Base-by-base conservation (phyloP, 2,329 filamentous ascomycete species). In the Pseudogymnoascus sp. region DNA sequence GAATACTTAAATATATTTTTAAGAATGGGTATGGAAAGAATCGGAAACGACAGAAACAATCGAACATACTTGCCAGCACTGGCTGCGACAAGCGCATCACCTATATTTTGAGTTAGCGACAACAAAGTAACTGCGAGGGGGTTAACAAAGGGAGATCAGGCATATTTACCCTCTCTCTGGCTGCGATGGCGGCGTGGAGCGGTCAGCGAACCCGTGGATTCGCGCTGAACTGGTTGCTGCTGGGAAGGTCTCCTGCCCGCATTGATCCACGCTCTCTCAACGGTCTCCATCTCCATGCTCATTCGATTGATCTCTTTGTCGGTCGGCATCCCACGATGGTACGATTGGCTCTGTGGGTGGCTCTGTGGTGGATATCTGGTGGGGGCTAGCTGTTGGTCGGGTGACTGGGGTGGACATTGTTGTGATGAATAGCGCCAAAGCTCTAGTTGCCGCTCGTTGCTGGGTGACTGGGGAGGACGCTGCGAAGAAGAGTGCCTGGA, bases 141-240 rank as follows among this genome's bases (percentile, higher is more conserved):
- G 18, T 33, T 47, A 12, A 23, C 10, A 5, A 56, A 56, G 28
- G 2, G 28, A 21, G 10, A 18, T 56, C 11, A 56, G 10, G 50
- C 28, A 56, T 56, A 56, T 56, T 33, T 56, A 56, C 50, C 50
- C 7, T 56, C 50, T 21, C 50, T 56, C 50, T 56, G 50, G 11
- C 50, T 56, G 50, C 50, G 50, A 35, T 56, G 50, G 10, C 50
- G 50, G 50, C 50, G 50, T 35, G 50, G 50, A 8, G n/a, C 50
- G 2, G 50, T 33, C 50, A 56, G n/a, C 5, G 50, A 56, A 33
- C 28, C 50, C 10, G 2, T 33, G 25, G 50, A 56, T 12, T 56
- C 4, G 10, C 50, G 50, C 4, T 4, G 1, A 18, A 56, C 50
- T 21, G 50, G 25, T 33, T 14, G 50, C 50, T 56, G 50, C 28